Evolutionary conservation across 2,329 filamentous ascomycete genomes (phyloP).

Genomic region (Fusarium clavum): DNA sequence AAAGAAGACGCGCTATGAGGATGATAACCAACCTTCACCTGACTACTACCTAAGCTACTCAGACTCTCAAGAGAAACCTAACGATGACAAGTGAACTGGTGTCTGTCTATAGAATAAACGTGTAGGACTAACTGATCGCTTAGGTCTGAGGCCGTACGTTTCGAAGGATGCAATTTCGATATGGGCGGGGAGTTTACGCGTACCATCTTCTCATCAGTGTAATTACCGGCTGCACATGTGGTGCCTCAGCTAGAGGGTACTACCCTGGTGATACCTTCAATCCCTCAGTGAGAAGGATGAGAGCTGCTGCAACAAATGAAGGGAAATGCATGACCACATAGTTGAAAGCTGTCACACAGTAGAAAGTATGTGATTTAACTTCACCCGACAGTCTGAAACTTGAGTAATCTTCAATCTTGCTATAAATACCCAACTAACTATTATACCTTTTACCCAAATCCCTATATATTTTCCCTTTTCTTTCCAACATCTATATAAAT

Average conservation of each 20-base stretch:
- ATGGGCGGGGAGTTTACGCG: background rate
- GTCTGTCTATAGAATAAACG: no score
- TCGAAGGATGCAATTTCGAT: background rate
- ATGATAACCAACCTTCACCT: no score
- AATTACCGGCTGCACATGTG: background rate
- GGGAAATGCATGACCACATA: no score
- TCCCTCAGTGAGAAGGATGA: fast-evolving
- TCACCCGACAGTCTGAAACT: background rate
- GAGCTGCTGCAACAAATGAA: background rate
- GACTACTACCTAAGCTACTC: no score
- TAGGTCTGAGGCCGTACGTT: background rate
- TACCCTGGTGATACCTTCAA: background rate
- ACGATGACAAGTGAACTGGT: no score
- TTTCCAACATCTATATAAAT: background rate
- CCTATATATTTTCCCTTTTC: background rate
- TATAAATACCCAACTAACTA: background rate
- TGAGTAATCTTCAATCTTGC: background rate
- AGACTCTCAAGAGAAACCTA: no score
- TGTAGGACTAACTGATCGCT: background rate
- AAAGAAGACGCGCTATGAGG: no score
- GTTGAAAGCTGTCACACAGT: background rate
- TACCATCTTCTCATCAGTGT: background rate
- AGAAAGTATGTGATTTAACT: background rate
- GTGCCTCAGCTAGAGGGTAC: background rate
- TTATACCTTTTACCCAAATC: background rate